Conservation (phyloP, 2,329 filamentous ascomycete genomes). For the Colletotrichum sp. region DNA sequence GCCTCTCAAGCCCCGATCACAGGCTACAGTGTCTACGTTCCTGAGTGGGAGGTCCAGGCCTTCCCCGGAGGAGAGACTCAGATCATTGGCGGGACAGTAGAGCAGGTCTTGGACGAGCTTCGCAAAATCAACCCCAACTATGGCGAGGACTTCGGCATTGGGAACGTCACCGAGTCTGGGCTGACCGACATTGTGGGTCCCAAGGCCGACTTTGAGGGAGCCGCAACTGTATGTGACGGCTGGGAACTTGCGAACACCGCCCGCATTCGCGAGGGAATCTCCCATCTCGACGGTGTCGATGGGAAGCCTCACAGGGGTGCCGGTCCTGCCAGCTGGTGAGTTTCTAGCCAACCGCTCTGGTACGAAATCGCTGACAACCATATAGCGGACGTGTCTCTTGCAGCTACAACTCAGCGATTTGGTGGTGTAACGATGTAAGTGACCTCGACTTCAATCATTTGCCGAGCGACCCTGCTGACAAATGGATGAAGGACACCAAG, state of each 20-base stretch:
- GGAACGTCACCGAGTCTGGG: neutral
- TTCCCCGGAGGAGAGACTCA: constrained; percentile 1
- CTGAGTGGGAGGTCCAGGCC: constrained; percentile 17
- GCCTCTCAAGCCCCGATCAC: neutral
- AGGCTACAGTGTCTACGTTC: neutral
- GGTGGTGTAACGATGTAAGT: constrained; percentile 30
- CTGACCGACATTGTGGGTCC: neutral
- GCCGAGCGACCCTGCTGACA: neutral
- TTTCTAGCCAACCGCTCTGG: neutral
- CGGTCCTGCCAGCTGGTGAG: constrained; percentile 8
- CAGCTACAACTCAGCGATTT: constrained; percentile 21
- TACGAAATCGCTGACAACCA: neutral
- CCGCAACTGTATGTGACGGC: neutral
- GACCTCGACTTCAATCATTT: neutral
- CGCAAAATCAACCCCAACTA: constrained; percentile 11
- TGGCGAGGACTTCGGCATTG: neutral
- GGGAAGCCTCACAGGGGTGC: constrained; percentile 18
- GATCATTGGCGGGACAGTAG: constrained; percentile 14
- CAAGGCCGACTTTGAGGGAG: neutral
- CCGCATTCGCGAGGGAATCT: neutral
- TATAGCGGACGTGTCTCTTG: constrained; percentile 9
- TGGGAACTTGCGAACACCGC: constrained; percentile 3
- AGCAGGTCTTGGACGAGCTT: constrained; percentile 10
- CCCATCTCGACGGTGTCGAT: constrained; percentile 16
- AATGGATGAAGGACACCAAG: neutral